Evolutionary conservation across 1,139 yeast species (phyloP).

Genomic region (Citeromyces siamensis): DNA sequence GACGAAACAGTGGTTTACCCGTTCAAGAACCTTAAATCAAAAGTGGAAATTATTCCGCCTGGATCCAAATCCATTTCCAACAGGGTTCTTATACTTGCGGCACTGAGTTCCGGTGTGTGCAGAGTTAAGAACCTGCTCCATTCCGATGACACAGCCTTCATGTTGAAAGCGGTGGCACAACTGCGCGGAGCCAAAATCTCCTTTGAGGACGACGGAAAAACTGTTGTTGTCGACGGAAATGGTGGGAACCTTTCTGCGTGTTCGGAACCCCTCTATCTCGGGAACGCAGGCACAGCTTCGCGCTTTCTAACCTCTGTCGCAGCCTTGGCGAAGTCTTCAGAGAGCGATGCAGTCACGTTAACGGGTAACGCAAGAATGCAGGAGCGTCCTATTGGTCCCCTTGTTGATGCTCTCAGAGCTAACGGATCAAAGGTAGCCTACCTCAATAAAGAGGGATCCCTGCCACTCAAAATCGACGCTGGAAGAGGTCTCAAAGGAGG

Average conservation of each 20-base stretch:
- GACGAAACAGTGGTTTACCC: conserved; percentile 65
- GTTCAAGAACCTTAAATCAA: conserved; percentile 30
- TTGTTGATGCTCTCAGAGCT: conserved; percentile 76
- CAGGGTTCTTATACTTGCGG: conserved; percentile 87
- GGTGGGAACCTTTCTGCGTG: conserved; percentile 67
- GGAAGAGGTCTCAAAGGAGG: conserved; percentile 80
- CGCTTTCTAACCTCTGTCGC: conserved; percentile 90
- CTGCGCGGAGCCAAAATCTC: conserved; percentile 75
- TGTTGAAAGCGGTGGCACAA: conserved; percentile 76
- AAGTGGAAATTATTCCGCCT: conserved; percentile 63
- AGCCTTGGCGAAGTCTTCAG: conserved; percentile 47
- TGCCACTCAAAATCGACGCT: conserved; percentile 68
- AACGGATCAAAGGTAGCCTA: conserved; percentile 74
- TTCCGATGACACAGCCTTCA: conserved; percentile 91
- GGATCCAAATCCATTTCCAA: conserved; percentile 97
- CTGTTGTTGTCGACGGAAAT: conserved; percentile 75
- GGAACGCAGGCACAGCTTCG: conserved; percentile 98
- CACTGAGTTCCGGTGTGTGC: conserved; percentile 80
- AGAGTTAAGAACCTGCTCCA: conserved; percentile 76
- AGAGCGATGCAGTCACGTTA: conserved; percentile 38
- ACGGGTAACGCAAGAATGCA: conserved; percentile 98
- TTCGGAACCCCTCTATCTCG: conserved; percentile 61
- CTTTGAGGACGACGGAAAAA: conserved; percentile 80
- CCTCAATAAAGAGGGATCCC: conserved; percentile 64
- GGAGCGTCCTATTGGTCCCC: conserved; percentile 94